phyloP scores from a whole-genome alignment of 2,329 filamentous ascomycete genomes.

The Fusarium austroafricanum region DNA sequence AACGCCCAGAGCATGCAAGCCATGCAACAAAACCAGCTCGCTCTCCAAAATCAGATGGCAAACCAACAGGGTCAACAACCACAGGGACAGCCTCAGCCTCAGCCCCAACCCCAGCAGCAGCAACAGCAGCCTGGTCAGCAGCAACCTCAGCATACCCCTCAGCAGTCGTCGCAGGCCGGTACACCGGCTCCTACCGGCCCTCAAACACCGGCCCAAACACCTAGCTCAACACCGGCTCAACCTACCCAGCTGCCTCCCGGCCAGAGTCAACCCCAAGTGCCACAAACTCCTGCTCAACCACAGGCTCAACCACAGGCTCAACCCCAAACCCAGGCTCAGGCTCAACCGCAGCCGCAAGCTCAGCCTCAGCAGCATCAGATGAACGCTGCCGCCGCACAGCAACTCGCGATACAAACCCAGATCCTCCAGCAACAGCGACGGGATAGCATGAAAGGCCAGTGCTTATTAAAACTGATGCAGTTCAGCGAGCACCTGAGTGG shows the following conservation, averaged over 20 bases:
- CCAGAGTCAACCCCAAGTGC: slow-evolving; percentile 52
- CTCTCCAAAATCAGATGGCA: slow-evolving; percentile 48
- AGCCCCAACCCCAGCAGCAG: slow-evolving; percentile 42
- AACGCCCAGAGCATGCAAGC: slow-evolving; percentile 59
- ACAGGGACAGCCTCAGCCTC: slow-evolving; percentile 44
- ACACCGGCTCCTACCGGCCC: slow-evolving; percentile 58
- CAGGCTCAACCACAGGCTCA: slow-evolving; percentile 52
- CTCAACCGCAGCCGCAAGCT: slow-evolving; percentile 47
- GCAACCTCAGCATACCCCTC: slow-evolving; percentile 60
- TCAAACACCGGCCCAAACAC: slow-evolving; percentile 62
- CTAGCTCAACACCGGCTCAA: slow-evolving; percentile 54
- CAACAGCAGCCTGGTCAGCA: slow-evolving; percentile 53
- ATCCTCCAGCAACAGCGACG: slow-evolving; percentile 61
- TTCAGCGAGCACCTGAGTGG: slow-evolving; percentile 72
- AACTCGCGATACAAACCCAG: slow-evolving; percentile 50
- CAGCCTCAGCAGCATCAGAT: slow-evolving; percentile 49
- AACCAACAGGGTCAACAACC: slow-evolving; percentile 48
- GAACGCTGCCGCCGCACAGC: slow-evolving; percentile 50
- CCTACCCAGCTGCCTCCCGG: slow-evolving; percentile 46
- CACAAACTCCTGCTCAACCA: slow-evolving; percentile 52
- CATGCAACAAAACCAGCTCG: slow-evolving; percentile 58
- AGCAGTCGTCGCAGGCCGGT: slow-evolving; percentile 56
- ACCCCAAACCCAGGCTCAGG: slow-evolving; percentile 51
- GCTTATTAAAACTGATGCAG: slow-evolving; percentile 69
- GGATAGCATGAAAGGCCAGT: slow-evolving; percentile 66